A percentile compares a stretch with the other conserved stretches of the same genome.
phyloP scores from a whole-genome alignment of 2,329 filamentous ascomycete species.

The Aspergillus oerlinghausenensis region DNA sequence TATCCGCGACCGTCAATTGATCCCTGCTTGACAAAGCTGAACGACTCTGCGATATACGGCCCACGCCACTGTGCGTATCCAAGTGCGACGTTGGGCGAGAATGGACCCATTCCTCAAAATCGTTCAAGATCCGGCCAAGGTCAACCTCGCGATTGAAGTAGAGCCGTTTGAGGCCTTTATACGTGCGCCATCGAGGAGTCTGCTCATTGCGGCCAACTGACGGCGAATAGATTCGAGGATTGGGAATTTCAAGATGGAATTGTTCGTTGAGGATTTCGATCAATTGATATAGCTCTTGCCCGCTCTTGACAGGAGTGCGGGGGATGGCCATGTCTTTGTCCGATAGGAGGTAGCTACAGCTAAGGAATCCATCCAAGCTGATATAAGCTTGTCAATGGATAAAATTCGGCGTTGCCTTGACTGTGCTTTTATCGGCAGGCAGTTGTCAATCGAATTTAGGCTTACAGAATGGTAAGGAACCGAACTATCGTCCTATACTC shows the following conservation, averaged over 20 bases:
- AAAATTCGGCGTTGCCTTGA: not conserved
- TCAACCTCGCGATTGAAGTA: constrained; percentile 24
- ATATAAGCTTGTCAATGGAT: not conserved
- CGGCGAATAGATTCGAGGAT: constrained; percentile 17
- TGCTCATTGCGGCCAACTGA: constrained; percentile 8
- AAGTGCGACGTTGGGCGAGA: constrained; percentile 2
- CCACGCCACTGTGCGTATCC: constrained; percentile 15
- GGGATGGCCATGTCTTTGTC: constrained; percentile 6
- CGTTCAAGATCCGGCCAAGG: constrained; percentile 20
- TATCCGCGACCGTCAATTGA: not conserved
- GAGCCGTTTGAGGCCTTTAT: constrained; percentile 24
- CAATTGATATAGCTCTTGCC: constrained; percentile 20
- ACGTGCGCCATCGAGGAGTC: constrained; percentile 21
- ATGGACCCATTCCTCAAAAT: constrained; percentile 30
- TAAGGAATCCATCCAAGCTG: not conserved
- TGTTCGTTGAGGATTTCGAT: constrained; percentile 31
- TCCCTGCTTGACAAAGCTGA: constrained; percentile 11
- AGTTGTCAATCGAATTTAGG: not conserved
- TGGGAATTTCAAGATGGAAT: constrained; percentile 33
- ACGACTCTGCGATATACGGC: constrained; percentile 23
- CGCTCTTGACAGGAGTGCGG: constrained; percentile 22
- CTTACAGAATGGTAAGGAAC: not conserved
- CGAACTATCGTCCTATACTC: not conserved
- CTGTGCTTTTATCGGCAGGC: not conserved
- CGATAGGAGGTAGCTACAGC: not conserved